Base-by-base conservation (phyloP, 306 rosid species). In the Abrus precatorius region DNA sequence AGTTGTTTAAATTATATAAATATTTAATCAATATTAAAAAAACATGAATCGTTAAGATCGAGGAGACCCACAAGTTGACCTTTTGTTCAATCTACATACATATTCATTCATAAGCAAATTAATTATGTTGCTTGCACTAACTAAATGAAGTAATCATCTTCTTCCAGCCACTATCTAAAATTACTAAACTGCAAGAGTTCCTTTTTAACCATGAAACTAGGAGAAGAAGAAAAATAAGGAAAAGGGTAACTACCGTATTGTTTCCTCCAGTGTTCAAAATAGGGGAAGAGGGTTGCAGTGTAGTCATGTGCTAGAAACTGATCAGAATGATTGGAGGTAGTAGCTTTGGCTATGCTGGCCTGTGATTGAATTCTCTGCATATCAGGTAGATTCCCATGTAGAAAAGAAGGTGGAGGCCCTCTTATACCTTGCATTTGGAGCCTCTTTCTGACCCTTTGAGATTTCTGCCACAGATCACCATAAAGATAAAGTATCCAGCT, bases 241-340 rank as follows among this genome's bases (percentile, higher is more conserved):
- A 14, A n/a, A 28, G 63, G 72, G 13, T 73, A 59, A 43, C 4
- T 90, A 95, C 98, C 98, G 52, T 93, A 95, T 89, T 93, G 83
- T 72, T 91, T 88, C 65, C 94, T 82, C 99, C 99, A 95, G 82
- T 86, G 91, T 59, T 90, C 98, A 33, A 91, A 88, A 72, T 87
- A 93, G 2, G 99, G 99, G 82, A 95, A 95, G 88, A 95, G 91
- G 4, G 90, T 72, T 69, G 95, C 83, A 59, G 98, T 90, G 78
- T 87, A 91, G 80, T 95, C 97, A 65, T 90, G 93, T 9, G 90
- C 97, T 4, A 90, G 83, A 79, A 88, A 83, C 36, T 53, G 87
- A 61, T 86, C 91, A 55, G 80, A 59, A 30, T 82, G 76, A 55
- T 54, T 5, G 72, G n/a, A 29, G 0, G 9, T 52, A 5, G 85